phyloP scores from a whole-genome alignment of 345 rosid species.

The Murraya paniculata region DNA sequence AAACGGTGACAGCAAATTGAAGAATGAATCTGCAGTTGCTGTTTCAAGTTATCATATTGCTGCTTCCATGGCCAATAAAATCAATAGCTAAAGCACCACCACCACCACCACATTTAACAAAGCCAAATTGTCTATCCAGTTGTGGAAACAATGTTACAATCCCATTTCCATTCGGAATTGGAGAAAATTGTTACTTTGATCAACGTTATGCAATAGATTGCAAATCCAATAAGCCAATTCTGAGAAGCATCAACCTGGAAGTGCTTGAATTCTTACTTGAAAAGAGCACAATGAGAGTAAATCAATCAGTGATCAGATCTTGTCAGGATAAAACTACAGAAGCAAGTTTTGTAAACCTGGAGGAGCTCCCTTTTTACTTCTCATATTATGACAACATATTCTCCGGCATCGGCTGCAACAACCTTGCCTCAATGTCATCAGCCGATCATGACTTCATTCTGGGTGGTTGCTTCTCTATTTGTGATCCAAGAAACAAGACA shows the following conservation, averaged over 20 bases:
- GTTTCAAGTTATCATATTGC: neutral
- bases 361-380: neutral
- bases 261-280: neutral
- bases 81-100: neutral
- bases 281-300: neutral
- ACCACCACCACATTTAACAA: neutral
- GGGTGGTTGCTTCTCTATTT: neutral
- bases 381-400: neutral
- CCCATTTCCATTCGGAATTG: slow-evolving; percentile 6
- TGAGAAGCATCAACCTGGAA: neutral
- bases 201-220: neutral
- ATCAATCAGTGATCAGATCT: neutral
- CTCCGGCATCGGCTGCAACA: neutral
- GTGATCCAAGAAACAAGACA: neutral
- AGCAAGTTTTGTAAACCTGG: neutral
- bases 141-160: slow-evolving; percentile 4
- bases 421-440: neutral
- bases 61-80: neutral
- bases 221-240: neutral
- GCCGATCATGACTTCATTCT: neutral
- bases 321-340: neutral
- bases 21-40: neutral
- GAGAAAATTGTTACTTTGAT: neutral
- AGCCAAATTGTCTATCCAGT: neutral
- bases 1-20: neutral